Evolutionary conservation across 257 asterid species (phyloP).

Genomic region (Solanum virginianum): DNA sequence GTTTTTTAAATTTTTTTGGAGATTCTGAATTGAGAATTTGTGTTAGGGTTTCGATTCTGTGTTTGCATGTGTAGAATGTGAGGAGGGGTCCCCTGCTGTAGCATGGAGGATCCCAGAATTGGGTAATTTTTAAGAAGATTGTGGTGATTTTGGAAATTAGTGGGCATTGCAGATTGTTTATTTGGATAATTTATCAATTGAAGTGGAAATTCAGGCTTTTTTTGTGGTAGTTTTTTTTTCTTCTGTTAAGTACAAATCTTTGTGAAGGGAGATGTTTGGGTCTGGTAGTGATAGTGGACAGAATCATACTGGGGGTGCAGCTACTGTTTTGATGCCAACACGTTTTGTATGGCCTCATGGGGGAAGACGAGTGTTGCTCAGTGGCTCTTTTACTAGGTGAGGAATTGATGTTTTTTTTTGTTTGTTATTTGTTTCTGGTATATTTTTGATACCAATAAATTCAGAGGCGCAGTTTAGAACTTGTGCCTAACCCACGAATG

Average conservation of each 20-base stretch:
- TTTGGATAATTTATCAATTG: neutral
- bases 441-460: neutral
- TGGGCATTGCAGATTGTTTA: neutral
- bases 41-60: slow-evolving; percentile 8
- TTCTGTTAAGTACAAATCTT: neutral
- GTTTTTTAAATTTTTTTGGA: neutral
- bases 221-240: neutral
- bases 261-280: slow-evolving; percentile 28
- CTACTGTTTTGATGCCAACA: slow-evolving; percentile 31
- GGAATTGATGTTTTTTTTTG: neutral
- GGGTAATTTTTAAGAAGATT: neutral
- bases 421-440: neutral
- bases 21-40: neutral
- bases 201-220: neutral
- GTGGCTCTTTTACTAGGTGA: slow-evolving; percentile 71
- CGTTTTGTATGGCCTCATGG: slow-evolving; percentile 76
- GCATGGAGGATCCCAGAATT: slow-evolving; percentile 21
- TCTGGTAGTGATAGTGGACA: slow-evolving; percentile 23
- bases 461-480: neutral
- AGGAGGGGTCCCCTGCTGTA: slow-evolving; percentile 25
- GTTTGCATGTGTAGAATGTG: slow-evolving; percentile 13
- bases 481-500: neutral
- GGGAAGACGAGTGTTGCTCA: slow-evolving; percentile 49
- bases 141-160: neutral
- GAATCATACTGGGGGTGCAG: slow-evolving; percentile 17